These are phyloP conservation scores for Neltuma alba DNA, from an alignment of 306 rosid genomes.

Conservation along the genomic window DNA sequence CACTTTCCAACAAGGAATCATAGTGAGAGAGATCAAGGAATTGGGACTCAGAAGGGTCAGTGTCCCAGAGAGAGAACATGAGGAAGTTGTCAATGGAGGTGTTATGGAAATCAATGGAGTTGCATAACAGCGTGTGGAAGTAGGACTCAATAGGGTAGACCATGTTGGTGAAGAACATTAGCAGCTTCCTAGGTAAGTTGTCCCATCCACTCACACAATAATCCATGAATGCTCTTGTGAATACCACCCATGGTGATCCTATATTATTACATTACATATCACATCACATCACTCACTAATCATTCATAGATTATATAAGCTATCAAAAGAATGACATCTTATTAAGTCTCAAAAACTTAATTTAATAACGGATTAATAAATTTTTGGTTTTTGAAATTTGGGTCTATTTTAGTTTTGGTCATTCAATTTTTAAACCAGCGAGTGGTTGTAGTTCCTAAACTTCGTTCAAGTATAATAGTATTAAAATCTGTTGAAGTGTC, in stretches of 20 bases:
- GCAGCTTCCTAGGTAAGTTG: slow-evolving; percentile 65
- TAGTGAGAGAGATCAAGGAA: slow-evolving; percentile 54
- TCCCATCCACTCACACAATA: slow-evolving; percentile 75
- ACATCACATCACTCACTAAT: slow-evolving; percentile 19
- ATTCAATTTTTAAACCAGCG: too few relatives aligned
- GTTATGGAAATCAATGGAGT: slow-evolving; percentile 56
- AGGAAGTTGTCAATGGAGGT: slow-evolving; percentile 52
- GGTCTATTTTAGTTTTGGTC: too few relatives aligned
- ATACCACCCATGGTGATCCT: slow-evolving; percentile 79
- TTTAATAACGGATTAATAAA: too few relatives aligned
- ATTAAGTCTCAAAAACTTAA: too few relatives aligned
- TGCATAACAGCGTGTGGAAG: slow-evolving; percentile 76
- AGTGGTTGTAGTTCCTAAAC: too few relatives aligned
- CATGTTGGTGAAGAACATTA: slow-evolving; percentile 74
- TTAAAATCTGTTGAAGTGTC: too few relatives aligned
- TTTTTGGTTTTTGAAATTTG: too few relatives aligned
- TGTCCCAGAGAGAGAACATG: slow-evolving; percentile 53
- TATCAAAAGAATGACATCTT: too few relatives aligned
- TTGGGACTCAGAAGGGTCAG: slow-evolving; percentile 46
- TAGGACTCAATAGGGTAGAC: slow-evolving; percentile 66
- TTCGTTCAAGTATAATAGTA: too few relatives aligned
- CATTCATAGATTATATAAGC: too few relatives aligned
- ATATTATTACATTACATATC: background rate
- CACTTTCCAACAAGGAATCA: slow-evolving; percentile 46
- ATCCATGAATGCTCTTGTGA: slow-evolving; percentile 64